phyloP scores from a whole-genome alignment of 2,329 filamentous ascomycete species.

The Fusarium denticulatum region DNA sequence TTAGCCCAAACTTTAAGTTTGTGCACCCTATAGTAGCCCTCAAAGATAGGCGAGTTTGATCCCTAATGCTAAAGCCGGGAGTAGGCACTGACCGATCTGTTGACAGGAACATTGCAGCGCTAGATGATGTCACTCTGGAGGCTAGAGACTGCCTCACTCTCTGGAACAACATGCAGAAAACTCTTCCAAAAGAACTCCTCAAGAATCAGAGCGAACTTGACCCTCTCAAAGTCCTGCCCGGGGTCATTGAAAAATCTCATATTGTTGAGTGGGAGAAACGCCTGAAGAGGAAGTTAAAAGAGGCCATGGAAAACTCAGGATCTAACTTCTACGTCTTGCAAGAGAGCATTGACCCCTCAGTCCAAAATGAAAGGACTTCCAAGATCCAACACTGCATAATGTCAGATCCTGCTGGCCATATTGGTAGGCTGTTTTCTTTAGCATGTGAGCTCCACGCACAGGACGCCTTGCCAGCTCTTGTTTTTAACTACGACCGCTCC shows the following conservation, averaged over 20 bases:
- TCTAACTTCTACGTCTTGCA: constrained; percentile 49
- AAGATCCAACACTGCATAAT: not conserved
- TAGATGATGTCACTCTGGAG: constrained; percentile 75
- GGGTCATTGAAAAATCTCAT: constrained; percentile 70
- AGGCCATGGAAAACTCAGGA: constrained; percentile 66
- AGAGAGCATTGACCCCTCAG: not conserved
- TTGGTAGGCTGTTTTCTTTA: constrained; percentile 58
- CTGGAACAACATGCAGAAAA: constrained; percentile 70
- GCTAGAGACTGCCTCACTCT: constrained; percentile 75
- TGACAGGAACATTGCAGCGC: constrained; percentile 63
- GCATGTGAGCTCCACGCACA: constrained; percentile 70
- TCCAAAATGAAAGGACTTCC: constrained; percentile 1
- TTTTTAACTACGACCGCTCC: constrained; percentile 80
- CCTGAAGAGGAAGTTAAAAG: constrained; percentile 66
- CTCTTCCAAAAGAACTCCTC: not conserved
- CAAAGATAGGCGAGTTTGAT: constrained; percentile 58
- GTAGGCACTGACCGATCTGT: not conserved
- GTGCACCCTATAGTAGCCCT: constrained; percentile 75
- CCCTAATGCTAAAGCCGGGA: not conserved
- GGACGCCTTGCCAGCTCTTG: constrained; percentile 74
- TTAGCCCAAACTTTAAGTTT: constrained; percentile 61
- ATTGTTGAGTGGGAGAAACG: constrained; percentile 71
- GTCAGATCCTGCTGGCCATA: not conserved
- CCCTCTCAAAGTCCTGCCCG: constrained; percentile 60
- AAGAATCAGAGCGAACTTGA: not conserved